A percentile compares a stretch with the other conserved stretches of the same genome.
Conservation (phyloP, 306 rosid genomes). For the Vigna mungo region DNA sequence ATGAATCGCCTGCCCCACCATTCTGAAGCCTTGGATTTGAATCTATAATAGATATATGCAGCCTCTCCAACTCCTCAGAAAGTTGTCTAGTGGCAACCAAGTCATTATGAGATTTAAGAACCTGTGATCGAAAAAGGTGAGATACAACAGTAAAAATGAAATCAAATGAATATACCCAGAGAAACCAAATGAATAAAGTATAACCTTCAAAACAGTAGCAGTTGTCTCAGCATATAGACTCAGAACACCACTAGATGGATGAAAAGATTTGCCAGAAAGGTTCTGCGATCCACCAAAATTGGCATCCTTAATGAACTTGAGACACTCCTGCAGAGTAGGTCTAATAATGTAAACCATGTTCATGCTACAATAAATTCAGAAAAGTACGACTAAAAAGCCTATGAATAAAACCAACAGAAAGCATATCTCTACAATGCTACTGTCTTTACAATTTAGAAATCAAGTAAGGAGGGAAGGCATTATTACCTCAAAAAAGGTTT, state of each 20-base stretch:
- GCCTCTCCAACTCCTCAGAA: conserved; percentile 87
- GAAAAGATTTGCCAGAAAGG: conserved; percentile 71
- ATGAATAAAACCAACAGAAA: conserved; percentile 4
- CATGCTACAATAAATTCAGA: conserved; percentile 9
- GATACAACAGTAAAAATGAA: conserved; percentile 18
- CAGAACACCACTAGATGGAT: conserved; percentile 69
- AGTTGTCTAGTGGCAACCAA: conserved; percentile 61
- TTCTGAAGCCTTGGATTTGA: conserved; percentile 78
- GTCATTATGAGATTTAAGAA: conserved; percentile 76
- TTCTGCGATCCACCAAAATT: conserved; percentile 79
- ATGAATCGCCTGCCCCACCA: conserved; percentile 69
- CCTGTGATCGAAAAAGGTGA: conserved; percentile 55
- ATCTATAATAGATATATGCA: conserved; percentile 65
- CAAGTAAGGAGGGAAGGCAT: not conserved
- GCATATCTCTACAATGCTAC: not conserved
- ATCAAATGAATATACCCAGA: conserved; percentile 10
- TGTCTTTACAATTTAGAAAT: conserved; percentile 22
- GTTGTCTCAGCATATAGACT: conserved; percentile 68
- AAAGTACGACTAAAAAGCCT: conserved; percentile 20
- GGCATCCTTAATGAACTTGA: conserved; percentile 78
- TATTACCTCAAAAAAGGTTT: conserved; percentile 84
- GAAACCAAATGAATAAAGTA: conserved; percentile 30
- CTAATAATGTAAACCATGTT: conserved; percentile 34
- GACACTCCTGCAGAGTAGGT: conserved; percentile 77
- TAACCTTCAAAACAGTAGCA: conserved; percentile 77